A percentile compares a stretch with the other conserved stretches of the same genome.
phyloP scores from a whole-genome alignment of 495 filamentous ascomycete genomes.

The Penicillium daleae region DNA sequence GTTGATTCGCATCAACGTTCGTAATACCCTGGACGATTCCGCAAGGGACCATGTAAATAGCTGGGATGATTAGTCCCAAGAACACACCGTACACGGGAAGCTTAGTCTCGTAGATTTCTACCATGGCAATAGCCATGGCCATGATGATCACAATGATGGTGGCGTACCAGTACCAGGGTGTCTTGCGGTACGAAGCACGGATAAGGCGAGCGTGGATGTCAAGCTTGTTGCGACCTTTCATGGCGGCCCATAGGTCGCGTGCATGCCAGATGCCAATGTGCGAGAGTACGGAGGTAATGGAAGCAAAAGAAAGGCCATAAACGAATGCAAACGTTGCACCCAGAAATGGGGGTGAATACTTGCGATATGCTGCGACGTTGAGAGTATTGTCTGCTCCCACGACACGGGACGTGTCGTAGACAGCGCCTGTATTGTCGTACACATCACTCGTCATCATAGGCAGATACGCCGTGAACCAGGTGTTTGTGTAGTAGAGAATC shows the following conservation, averaged over 20 bases:
- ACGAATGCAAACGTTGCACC: slow-evolving; percentile 81
- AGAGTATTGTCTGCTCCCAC: slow-evolving; percentile 72
- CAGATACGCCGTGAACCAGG: slow-evolving; percentile 44
- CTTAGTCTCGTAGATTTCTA: slow-evolving; percentile 76
- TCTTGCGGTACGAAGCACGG: slow-evolving; percentile 70
- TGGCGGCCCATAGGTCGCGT: slow-evolving; percentile 57
- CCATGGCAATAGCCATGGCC: slow-evolving; percentile 78
- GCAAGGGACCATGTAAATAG: slow-evolving; percentile 78
- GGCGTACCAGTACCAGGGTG: slow-evolving; percentile 79
- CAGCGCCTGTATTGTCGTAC: slow-evolving; percentile 78
- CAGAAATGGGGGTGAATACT: slow-evolving; percentile 79
- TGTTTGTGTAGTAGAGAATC: slow-evolving; percentile 44
- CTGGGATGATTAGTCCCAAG: slow-evolving; percentile 72
- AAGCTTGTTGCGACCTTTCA: slow-evolving; percentile 53
- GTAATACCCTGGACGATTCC: slow-evolving; percentile 89
- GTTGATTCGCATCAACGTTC: slow-evolving; percentile 71
- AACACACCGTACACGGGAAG: slow-evolving; percentile 83
- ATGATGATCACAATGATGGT: slow-evolving; percentile 73
- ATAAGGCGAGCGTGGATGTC: slow-evolving; percentile 72
- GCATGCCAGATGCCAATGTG: slow-evolving; percentile 64
- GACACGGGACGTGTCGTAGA: slow-evolving; percentile 78
- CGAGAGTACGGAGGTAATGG: slow-evolving; percentile 67
- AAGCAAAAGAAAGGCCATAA: slow-evolving; percentile 83
- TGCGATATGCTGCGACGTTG: slow-evolving; percentile 71
- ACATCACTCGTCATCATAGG: slow-evolving; percentile 54